Conservation (phyloP, 2,329 filamentous ascomycete genomes). For the Cladosporium sp. region DNA sequence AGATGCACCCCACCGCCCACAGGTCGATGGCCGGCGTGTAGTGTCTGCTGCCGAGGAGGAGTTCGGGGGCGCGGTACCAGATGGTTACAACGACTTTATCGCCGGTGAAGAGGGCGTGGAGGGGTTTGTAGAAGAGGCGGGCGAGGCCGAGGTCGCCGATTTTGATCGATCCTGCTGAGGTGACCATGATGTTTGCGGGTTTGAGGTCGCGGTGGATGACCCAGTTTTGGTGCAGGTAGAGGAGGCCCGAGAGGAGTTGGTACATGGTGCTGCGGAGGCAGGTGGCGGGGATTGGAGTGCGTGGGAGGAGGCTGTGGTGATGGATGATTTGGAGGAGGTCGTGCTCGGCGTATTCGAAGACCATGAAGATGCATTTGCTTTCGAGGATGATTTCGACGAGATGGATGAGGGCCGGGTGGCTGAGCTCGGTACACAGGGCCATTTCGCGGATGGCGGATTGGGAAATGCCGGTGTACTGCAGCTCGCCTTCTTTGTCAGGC, state of each 20-base stretch:
- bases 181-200: conserved; percentile 98
- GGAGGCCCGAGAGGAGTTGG: conserved; percentile 88
- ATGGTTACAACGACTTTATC: conserved; percentile 99
- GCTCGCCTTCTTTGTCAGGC: conserved; percentile 95
- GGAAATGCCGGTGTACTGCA: conserved; percentile 95
- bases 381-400: conserved; percentile 95
- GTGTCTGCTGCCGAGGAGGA: conserved; percentile 87
- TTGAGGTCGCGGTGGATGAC: conserved; percentile 95
- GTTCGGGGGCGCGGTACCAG: conserved; percentile 95
- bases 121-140: conserved; percentile 86
- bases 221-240: conserved; percentile 96
- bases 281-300: conserved; percentile 80
- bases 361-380: conserved; percentile 99
- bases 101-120: conserved; percentile 85
- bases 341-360: conserved; percentile 98
- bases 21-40: conserved; percentile 97
- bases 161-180: conserved; percentile 81
- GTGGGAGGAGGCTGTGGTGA: conserved; percentile 85
- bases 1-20: conserved; percentile 98
- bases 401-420: conserved; percentile 82
- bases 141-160: conserved; percentile 93
- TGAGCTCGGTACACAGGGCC: conserved; percentile 90
- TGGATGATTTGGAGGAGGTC: conserved; percentile 97
- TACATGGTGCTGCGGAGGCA: conserved; percentile 95
- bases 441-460: conserved; percentile 97